phyloP scores from a whole-genome alignment of 345 rosid species.

The Gossypium sturtianum region DNA sequence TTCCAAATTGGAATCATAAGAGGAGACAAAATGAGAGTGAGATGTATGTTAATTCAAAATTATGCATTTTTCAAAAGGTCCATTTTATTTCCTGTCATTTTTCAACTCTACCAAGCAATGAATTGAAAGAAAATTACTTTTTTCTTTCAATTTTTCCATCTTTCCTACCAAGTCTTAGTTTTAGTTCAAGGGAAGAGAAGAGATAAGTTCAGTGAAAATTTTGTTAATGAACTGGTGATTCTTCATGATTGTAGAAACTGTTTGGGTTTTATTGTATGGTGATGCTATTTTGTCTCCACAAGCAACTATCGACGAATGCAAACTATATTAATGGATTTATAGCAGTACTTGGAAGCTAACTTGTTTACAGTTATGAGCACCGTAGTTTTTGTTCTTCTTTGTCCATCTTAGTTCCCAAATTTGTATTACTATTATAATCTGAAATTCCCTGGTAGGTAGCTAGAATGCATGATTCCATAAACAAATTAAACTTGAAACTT shows the following conservation, averaged over 20 bases:
- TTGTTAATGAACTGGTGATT: background rate
- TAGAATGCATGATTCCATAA: background rate
- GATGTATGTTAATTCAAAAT: too few relatives aligned
- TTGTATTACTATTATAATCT: background rate
- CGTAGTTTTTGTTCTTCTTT: background rate
- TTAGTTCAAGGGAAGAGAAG: background rate
- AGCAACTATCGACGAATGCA: background rate
- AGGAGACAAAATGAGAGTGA: too few relatives aligned
- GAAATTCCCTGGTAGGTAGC: background rate
- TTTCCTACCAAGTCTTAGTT: too few relatives aligned
- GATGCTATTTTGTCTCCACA: background rate
- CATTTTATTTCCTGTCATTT: too few relatives aligned
- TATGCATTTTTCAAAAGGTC: too few relatives aligned
- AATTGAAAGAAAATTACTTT: too few relatives aligned
- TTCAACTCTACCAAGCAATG: too few relatives aligned
- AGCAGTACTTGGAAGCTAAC: background rate
- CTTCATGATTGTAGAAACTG: background rate
- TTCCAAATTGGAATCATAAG: too few relatives aligned
- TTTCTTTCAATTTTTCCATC: too few relatives aligned
- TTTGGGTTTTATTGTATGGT: background rate
- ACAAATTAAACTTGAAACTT: background rate
- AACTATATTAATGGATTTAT: background rate
- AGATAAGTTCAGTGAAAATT: too few relatives aligned
- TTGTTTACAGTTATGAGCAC: background rate
- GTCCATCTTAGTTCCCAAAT: background rate